Conservation (phyloP, 805 yeast genomes). For the Teunomyces barrocoloradensis region DNA sequence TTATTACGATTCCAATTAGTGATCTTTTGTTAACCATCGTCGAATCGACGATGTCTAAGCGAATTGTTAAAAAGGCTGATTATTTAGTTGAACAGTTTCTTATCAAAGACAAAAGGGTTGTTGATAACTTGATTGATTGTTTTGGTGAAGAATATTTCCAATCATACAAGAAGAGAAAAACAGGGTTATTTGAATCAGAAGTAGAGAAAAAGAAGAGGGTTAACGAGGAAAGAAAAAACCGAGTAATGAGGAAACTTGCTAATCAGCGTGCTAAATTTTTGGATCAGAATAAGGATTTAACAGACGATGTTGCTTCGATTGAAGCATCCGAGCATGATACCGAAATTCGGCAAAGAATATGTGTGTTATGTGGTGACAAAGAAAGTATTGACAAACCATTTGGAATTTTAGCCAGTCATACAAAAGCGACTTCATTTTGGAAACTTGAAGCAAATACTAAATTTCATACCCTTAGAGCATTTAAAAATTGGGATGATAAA, state of each 20-base stretch:
- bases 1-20: constrained; percentile 55
- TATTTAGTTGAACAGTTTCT: constrained; percentile 51
- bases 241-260: constrained; percentile 59
- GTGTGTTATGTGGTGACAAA: constrained; percentile 24
- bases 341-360: constrained; percentile 9
- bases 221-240: constrained; percentile 63
- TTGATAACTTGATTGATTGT: constrained; percentile 51
- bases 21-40: constrained; percentile 52
- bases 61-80: constrained; percentile 54
- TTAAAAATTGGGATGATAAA: constrained; percentile 23
- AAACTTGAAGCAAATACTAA: constrained; percentile 30
- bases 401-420: constrained; percentile 56
- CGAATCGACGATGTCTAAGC: constrained; percentile 49
- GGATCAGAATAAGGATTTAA: constrained; percentile 33
- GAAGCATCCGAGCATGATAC: constrained; percentile 4
- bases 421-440: constrained; percentile 50
- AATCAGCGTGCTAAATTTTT: constrained; percentile 49
- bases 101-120: constrained; percentile 45
- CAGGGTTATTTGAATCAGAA: constrained; percentile 46
- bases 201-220: constrained; percentile 52
- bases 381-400: constrained; percentile 41
- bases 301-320: constrained; percentile 5
- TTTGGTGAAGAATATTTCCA: constrained; percentile 57
- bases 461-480: constrained; percentile 18
- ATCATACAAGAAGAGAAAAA: constrained; percentile 47